phyloP scores from a whole-genome alignment of 73 alveolate genomes.

The Tetrahymena borealis region DNA sequence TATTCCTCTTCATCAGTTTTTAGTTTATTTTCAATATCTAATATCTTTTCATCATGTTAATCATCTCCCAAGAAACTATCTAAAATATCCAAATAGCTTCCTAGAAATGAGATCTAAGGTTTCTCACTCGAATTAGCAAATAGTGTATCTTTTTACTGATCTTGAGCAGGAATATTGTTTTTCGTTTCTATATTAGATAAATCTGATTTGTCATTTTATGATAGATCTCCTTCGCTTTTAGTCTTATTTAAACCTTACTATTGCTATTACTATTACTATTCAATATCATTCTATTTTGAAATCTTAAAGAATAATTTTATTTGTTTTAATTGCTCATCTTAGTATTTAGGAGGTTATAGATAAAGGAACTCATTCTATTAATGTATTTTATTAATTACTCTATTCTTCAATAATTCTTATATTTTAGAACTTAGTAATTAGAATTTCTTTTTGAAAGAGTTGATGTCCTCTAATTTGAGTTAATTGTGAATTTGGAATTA shows the following conservation, averaged over 20 bases:
- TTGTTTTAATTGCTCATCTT: neutral
- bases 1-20: neutral
- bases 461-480: neutral
- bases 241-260: neutral
- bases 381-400: neutral
- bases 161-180: neutral
- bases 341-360: neutral
- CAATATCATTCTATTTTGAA: neutral
- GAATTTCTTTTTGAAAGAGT: neutral
- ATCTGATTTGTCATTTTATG: neutral
- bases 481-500: neutral
- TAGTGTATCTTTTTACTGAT: too few relatives aligned
- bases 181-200: neutral
- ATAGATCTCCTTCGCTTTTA: neutral
- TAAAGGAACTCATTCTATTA: neutral
- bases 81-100: neutral
- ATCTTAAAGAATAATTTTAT: neutral
- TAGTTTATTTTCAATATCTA: neutral
- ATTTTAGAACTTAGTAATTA: neutral
- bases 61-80: neutral
- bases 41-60: too few relatives aligned
- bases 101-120: neutral
- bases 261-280: too few relatives aligned
- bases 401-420: neutral
- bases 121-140: too few relatives aligned